Evolutionary conservation across 345 rosid genomes (phyloP).

Genomic region (Acer saccharum): DNA sequence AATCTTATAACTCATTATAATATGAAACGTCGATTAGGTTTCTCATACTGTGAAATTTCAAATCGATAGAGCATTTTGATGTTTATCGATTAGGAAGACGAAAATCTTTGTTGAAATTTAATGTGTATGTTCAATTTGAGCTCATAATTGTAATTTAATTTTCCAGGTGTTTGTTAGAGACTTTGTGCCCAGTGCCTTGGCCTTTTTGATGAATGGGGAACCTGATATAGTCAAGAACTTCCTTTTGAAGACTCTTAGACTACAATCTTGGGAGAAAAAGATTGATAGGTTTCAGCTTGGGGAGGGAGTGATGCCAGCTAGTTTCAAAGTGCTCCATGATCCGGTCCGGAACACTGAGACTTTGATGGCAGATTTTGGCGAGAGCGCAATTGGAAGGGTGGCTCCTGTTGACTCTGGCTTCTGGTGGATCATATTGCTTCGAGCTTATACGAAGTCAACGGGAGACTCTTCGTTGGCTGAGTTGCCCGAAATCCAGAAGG

Average conservation of each 20-base stretch:
- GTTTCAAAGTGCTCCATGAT: conserved; percentile 93
- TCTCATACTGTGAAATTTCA: not conserved
- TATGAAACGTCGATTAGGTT: not conserved
- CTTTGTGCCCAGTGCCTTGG: conserved; percentile 89
- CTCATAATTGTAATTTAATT: not conserved
- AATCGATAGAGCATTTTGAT: not conserved
- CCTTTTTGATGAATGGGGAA: conserved; percentile 85
- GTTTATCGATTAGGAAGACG: not conserved
- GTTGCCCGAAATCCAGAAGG: conserved; percentile 93
- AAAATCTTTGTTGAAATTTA: not conserved
- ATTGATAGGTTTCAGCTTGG: conserved; percentile 96
- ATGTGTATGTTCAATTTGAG: not conserved
- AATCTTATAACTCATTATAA: not conserved
- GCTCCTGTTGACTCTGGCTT: conserved; percentile 98
- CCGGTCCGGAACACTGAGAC: conserved; percentile 82
- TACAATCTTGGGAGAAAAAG: conserved; percentile 98
- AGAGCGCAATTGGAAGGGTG: conserved; percentile 97
- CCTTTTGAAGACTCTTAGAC: conserved; percentile 87
- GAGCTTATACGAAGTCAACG: conserved; percentile 90
- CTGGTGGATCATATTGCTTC: conserved; percentile 95
- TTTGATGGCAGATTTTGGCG: conserved; percentile 91
- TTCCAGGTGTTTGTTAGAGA: conserved; percentile 90
- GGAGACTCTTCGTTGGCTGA: conserved; percentile 89
- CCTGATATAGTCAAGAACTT: conserved; percentile 87
- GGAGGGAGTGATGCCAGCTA: conserved; percentile 99